Evolutionary conservation across 208 protist genomes (phyloP), one percentile per base, ranked within the genome.

Genomic region (Acanthamoeba healyi): DNA sequence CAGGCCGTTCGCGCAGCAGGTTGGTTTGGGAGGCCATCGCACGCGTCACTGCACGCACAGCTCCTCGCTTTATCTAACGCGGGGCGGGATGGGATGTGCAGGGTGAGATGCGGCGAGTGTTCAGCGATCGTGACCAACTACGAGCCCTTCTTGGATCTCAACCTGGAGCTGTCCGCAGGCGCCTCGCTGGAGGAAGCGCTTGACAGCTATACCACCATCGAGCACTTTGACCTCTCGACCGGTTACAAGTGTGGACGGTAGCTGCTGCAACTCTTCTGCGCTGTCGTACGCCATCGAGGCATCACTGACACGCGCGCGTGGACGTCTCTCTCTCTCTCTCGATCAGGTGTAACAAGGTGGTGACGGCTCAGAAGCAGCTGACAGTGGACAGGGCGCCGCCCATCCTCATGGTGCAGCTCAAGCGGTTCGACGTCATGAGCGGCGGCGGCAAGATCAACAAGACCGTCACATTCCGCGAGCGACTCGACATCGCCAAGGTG

Each of bases 311-410:
- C n/a, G n/a, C n/a, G n/a, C n/a, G n/a, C n/a, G n/a, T n/a, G n/a
- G n/a, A n/a, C n/a, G n/a, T n/a, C n/a, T n/a, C n/a, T n/a, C n/a
- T n/a, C n/a, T n/a, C n/a, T n/a, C n/a, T n/a, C n/a, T n/a, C n/a
- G n/a, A n/a, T 9, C n/a, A 94, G 92, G 32, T 94, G 92, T 32
- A 79, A 94, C 81, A 94, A 94, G 49, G 67, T 90, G 86, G 79
- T 90, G 5, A 26, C 5, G 29, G 92, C 92, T 15, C 92, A 94
- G 51, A 94, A 94, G 42, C 92, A 94, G 49, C 44, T 94, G 72
- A 94, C 70, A 4, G 58, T 94, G 24, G 79, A 94, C 42, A 46
- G 46, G 36, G 67, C 92, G 44, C 92, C 92, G 14, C 44, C 44
- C 34, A 67, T 94, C 6, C 77, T 94, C 3, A 36, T 87, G 34